phyloP scores from a whole-genome alignment of 768 basidiomycete genomes.

The Panaeolus cyanescens region DNA sequence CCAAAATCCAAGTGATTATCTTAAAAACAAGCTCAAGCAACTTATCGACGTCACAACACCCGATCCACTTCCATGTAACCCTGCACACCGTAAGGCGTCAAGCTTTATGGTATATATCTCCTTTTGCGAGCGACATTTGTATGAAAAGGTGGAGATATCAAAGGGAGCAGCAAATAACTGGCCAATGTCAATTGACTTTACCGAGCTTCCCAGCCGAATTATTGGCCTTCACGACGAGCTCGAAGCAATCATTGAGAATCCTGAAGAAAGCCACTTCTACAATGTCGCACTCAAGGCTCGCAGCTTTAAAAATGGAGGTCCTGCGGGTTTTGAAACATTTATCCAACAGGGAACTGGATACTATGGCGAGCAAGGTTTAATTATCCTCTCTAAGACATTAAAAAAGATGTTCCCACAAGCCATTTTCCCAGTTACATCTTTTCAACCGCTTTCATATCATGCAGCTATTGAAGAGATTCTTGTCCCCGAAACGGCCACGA shows the following conservation, averaged over 20 bases:
- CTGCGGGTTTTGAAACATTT: not conserved
- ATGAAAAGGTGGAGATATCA: conserved; percentile 2
- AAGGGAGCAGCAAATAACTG: conserved; percentile 3
- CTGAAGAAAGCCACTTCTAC: not conserved
- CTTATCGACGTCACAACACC: not conserved
- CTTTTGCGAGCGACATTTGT: conserved; percentile 3
- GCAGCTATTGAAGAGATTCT: not conserved
- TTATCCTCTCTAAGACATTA: not conserved
- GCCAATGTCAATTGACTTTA: conserved; percentile 8
- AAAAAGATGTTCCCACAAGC: conserved; percentile 1
- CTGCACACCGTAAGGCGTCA: not conserved
- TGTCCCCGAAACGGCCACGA: not conserved
- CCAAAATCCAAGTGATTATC: not conserved
- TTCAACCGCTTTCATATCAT: conserved; percentile 5
- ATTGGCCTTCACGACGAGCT: not conserved
- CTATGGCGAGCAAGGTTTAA: conserved; percentile 3
- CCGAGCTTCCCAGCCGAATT: conserved; percentile 6
- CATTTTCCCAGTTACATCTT: not conserved
- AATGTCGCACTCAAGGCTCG: conserved; percentile 1
- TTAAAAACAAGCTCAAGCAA: not conserved
- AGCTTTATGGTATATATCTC: conserved; percentile 4
- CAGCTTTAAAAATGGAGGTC: not conserved
- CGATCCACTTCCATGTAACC: conserved; percentile 2
- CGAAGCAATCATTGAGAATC: not conserved
- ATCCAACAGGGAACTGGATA: no score